Conservation (phyloP, 2,329 filamentous ascomycete species). For the Penicillium sp. region DNA sequence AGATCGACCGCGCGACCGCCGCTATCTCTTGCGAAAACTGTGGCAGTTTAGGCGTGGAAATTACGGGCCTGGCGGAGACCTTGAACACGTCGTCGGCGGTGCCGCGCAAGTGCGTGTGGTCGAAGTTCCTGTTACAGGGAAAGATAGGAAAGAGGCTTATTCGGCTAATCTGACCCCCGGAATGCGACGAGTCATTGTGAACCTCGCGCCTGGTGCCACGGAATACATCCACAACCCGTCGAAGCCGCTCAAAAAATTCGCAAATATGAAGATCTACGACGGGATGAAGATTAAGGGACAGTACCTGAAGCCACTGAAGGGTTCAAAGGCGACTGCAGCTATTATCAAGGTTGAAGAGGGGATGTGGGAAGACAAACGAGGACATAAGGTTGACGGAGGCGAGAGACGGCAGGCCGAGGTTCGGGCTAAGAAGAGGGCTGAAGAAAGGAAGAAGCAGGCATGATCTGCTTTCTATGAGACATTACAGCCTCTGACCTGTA, state of each 20-base stretch:
- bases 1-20: constrained; percentile 79
- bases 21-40: constrained; percentile 87
- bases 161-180: constrained; percentile 60
- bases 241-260: constrained; percentile 58
- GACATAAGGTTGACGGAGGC: constrained; percentile 93
- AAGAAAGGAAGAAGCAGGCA: constrained; percentile 70
- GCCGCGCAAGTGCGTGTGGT: constrained; percentile 63
- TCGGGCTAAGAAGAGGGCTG: constrained; percentile 80
- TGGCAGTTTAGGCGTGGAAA: constrained; percentile 79
- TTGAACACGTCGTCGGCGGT: constrained; percentile 71
- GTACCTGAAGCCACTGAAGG: constrained; percentile 71
- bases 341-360: constrained; percentile 77
- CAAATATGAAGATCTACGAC: constrained; percentile 70
- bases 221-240: constrained; percentile 56
- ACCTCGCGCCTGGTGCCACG: constrained; percentile 60
- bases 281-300: constrained; percentile 75
- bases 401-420: constrained; percentile 88
- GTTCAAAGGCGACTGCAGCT: constrained; percentile 63
- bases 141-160: constrained; percentile 34
- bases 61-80: constrained; percentile 82
- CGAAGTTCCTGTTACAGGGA: constrained; percentile 54
- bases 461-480: constrained; percentile 8
- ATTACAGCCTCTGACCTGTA: constrained; percentile 4
- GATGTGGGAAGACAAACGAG: constrained; percentile 88
- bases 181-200: constrained; percentile 64